Base-by-base conservation (phyloP, 169 alveolate genomes). In the Theileria orientalis region DNA sequence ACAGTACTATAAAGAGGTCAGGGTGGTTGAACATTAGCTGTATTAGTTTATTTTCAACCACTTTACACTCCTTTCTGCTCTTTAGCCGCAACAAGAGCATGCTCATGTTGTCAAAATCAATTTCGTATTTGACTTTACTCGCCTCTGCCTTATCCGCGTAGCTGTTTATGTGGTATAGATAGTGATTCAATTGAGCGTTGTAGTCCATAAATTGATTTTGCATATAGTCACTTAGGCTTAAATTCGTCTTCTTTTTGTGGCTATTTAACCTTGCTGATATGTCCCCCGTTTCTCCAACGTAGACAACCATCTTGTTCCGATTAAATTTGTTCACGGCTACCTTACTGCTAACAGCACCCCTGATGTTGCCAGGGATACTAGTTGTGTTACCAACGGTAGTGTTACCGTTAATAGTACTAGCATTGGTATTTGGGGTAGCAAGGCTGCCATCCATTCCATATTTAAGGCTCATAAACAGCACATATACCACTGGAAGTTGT, bases 211-310 rank as follows among this genome's bases (percentile, higher is more conserved):
- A 76, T 6, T 64, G 56, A 23, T 30, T 57, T 25, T 47, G 64
- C 37, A 76, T 14, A 42, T 76, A 76, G 13, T 76, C 69, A 21
- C 72, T 77, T 13, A 79, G 46, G 1, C 57, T 44, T 30, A 37
- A 29, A 19, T 5, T 35, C 29, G 60, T 66, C 19, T 79, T 79
- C 41, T 33, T 19, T 52, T 76, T 59, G 46, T 79, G 87, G 42
- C 68, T 29, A 19, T 32, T 42, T 51, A 79, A 66, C 69, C 87
- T 70, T 14, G 37, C 54, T 0, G 19, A 52, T 23, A 79, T 69
- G 63, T 79, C 71, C 8, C 84, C 87, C 1, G 78, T 51, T 51
- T 79, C 87, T 21, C 87, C 87, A 25, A 79, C 77, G 32, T 79
- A 79, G 46, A 79, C 73, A 14, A 75, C 77, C 25, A 56, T 35